These are phyloP conservation scores for Colletotrichum sp. DNA, from an alignment of 2,329 filamentous ascomycete genomes.

Conservation along the genomic window DNA sequence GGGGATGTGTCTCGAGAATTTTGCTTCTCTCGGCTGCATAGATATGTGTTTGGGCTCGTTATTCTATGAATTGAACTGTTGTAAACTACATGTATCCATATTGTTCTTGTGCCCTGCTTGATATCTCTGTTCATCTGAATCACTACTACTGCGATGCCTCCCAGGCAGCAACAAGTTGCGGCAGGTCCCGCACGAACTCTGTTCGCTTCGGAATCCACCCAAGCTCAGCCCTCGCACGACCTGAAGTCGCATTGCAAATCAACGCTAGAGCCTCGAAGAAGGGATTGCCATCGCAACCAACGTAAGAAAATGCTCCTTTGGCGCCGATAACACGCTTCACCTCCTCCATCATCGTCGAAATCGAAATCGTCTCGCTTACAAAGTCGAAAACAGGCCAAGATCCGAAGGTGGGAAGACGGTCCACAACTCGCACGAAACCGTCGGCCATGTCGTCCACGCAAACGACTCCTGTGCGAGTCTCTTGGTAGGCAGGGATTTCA, in stretches of 20 bases:
- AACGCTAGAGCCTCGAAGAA: neutral
- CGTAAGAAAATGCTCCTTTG: neutral
- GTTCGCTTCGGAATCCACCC: neutral
- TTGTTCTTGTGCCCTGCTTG: neutral
- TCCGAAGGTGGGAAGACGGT: neutral
- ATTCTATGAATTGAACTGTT: rapidly evolving
- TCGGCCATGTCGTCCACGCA: neutral
- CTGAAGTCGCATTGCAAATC: neutral
- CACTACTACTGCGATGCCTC: neutral
- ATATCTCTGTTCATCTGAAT: neutral
- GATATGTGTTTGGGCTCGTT: rapidly evolving
- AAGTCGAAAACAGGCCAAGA: neutral
- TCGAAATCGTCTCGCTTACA: neutral
- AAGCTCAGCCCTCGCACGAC: neutral
- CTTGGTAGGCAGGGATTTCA: neutral
- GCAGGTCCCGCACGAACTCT: neutral
- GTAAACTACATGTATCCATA: no score
- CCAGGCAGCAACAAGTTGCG: neutral
- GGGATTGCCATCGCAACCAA: neutral
- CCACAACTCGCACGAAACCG: no score
- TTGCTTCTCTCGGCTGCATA: neutral
- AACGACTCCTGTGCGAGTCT: neutral
- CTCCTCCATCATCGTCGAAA: neutral
- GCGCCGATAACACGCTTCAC: neutral
- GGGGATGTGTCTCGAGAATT: rapidly evolving